Conservation (phyloP, 148 eudicot species). For the Limonium bicolor region DNA sequence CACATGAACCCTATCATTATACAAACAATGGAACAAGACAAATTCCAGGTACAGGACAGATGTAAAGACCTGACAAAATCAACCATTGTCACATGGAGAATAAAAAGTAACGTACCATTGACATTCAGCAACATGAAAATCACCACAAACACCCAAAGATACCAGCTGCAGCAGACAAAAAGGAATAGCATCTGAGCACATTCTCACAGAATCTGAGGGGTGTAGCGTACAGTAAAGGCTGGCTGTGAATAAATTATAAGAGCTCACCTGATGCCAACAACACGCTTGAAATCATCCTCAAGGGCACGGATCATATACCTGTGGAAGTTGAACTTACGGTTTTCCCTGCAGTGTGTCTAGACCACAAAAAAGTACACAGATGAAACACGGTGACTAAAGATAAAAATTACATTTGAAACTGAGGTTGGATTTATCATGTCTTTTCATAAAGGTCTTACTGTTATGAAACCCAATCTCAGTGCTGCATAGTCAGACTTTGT, state of each 20-base stretch:
- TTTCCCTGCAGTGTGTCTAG: constrained; percentile 74
- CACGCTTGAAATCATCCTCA: constrained; percentile 84
- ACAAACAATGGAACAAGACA: not conserved
- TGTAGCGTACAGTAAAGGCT: no score
- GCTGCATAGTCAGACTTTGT: constrained; percentile 67
- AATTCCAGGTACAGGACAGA: not conserved
- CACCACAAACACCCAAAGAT: constrained; percentile 81
- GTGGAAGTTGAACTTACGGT: constrained; percentile 80
- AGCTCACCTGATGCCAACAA: constrained; percentile 86
- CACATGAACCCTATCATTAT: no score
- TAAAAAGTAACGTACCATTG: constrained; percentile 37
- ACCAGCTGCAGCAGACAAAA: constrained; percentile 71
- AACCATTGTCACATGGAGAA: no score
- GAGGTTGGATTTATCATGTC: no score
- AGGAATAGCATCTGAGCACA: no score
- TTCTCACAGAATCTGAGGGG: no score
- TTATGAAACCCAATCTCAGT: constrained; percentile 69
- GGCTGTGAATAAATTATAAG: not conserved
- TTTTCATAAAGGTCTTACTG: no score
- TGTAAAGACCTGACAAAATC: no score
- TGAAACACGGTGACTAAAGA: no score
- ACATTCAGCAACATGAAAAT: constrained; percentile 83
- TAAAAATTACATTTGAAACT: no score
- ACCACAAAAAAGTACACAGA: no score
- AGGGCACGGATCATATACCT: constrained; percentile 93